Evolutionary conservation across 1,284 basidiomycete genomes (phyloP).

Genomic region (Cerrena zonata): DNA sequence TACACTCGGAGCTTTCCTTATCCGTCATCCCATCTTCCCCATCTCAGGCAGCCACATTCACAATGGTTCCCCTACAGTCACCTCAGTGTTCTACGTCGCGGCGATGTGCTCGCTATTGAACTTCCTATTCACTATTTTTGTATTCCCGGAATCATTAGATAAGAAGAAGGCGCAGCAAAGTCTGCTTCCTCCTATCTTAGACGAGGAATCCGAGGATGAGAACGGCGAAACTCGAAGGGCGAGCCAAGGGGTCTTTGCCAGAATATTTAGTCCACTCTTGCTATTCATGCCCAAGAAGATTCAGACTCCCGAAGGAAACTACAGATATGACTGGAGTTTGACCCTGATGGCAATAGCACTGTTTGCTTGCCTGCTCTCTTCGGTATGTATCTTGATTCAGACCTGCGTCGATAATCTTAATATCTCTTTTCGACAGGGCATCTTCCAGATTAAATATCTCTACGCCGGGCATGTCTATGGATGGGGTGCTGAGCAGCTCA

Average conservation of each 20-base stretch:
- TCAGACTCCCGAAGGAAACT: slow-evolving; percentile 27
- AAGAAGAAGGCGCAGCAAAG: slow-evolving; percentile 35
- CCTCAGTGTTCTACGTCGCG: slow-evolving; percentile 57
- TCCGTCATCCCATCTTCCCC: slow-evolving; percentile 41
- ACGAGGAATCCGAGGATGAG: too few species aligned
- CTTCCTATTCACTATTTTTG: slow-evolving; percentile 47
- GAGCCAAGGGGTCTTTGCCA: slow-evolving; percentile 26
- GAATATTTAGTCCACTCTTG: slow-evolving; percentile 44
- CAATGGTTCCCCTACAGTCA: slow-evolving; percentile 32
- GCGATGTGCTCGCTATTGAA: slow-evolving; percentile 43
- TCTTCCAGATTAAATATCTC: slow-evolving; percentile 57
- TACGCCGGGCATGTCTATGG: slow-evolving; percentile 51
- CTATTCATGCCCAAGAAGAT: slow-evolving; percentile 49
- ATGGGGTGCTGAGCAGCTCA: slow-evolving; percentile 56
- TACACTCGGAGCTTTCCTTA: slow-evolving; percentile 65
- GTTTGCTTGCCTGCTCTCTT: slow-evolving; percentile 41
- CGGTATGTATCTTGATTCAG: slow-evolving; percentile 31
- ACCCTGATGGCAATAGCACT: slow-evolving; percentile 44
- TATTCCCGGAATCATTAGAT: slow-evolving; percentile 60
- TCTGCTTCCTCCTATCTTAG: slow-evolving; percentile 25
- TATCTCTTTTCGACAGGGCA: slow-evolving; percentile 32
- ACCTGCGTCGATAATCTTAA: neutral
- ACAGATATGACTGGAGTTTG: slow-evolving; percentile 52
- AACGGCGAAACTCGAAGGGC: slow-evolving; percentile 8
- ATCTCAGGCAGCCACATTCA: slow-evolving; percentile 14